Evolutionary conservation across 768 basidiomycete genomes (phyloP).

Genomic region (Ramaria sp.): DNA sequence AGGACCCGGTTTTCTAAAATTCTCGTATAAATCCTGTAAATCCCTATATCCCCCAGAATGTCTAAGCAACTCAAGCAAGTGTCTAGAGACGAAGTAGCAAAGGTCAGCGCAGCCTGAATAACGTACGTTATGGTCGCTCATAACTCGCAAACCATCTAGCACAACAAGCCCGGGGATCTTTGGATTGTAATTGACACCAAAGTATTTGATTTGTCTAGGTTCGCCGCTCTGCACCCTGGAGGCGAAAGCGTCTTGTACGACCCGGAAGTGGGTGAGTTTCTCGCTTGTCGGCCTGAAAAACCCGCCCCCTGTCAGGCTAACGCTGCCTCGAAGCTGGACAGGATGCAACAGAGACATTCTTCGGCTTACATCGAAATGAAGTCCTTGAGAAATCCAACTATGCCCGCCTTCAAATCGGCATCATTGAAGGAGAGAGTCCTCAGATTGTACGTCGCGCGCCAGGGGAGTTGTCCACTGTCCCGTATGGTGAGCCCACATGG

Average conservation of each 20-base stretch:
- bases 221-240: slow-evolving; percentile 76
- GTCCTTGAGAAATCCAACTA: slow-evolving; percentile 70
- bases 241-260: slow-evolving; percentile 72
- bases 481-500: slow-evolving; percentile 88
- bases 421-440: slow-evolving; percentile 49
- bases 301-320: background rate
- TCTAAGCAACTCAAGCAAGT: slow-evolving; percentile 31
- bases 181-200: slow-evolving; percentile 82
- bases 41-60: slow-evolving; percentile 13
- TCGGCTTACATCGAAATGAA: slow-evolving; percentile 78
- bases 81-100: slow-evolving; percentile 60
- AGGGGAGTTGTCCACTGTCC: slow-evolving; percentile 62
- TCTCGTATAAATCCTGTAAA: background rate
- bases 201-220: slow-evolving; percentile 75
- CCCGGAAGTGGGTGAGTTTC: slow-evolving; percentile 53
- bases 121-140: too few relatives aligned
- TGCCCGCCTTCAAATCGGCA: slow-evolving; percentile 63
- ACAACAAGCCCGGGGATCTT: slow-evolving; percentile 73
- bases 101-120: slow-evolving; percentile 35
- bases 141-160: slow-evolving; percentile 40
- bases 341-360: slow-evolving; percentile 84
- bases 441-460: slow-evolving; percentile 35
- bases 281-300: slow-evolving; percentile 2
- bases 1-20: too few relatives aligned
- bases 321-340: slow-evolving; percentile 47